Evolutionary conservation across 371 early-diverging fungal genomes (phyloP).

Genomic region (Mortierella sp.): DNA sequence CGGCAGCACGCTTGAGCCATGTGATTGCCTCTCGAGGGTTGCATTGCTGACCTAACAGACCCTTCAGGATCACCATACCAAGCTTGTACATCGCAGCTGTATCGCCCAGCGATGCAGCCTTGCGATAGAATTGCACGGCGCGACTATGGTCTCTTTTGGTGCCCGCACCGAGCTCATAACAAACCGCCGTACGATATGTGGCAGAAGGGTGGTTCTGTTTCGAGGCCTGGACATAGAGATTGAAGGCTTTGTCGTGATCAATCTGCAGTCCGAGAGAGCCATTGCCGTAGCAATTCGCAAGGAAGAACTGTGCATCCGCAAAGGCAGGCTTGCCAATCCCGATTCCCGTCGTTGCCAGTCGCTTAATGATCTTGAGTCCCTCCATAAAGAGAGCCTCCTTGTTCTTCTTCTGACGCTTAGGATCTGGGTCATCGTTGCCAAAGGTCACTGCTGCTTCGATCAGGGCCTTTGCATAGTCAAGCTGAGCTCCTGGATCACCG

Average conservation of each 20-base stretch:
- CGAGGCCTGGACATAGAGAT: constrained; percentile 90
- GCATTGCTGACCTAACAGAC: constrained; percentile 71
- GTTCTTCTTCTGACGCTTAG: constrained; percentile 73
- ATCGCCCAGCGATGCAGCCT: constrained; percentile 93
- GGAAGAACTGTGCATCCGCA: constrained; percentile 91
- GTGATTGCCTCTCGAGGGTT: constrained; percentile 91
- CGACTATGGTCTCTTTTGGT: constrained; percentile 86
- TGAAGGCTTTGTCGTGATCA: constrained; percentile 92
- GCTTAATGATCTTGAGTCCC: constrained; percentile 85
- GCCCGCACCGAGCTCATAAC: constrained; percentile 96
- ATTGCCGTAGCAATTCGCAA: constrained; percentile 88
- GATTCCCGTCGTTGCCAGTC: constrained; percentile 70
- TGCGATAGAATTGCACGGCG: constrained; percentile 92
- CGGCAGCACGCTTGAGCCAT: constrained; percentile 95
- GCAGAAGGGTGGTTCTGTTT: constrained; percentile 94
- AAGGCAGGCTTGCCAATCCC: constrained; percentile 74
- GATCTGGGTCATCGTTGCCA: constrained; percentile 70
- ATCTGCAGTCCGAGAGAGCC: constrained; percentile 77
- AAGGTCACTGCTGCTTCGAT: constrained; percentile 64
- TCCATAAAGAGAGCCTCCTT: constrained; percentile 76
- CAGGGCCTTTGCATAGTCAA: constrained; percentile 85
- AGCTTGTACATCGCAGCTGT: constrained; percentile 96
- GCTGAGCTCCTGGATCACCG: constrained; percentile 79
- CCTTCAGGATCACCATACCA: constrained; percentile 88
- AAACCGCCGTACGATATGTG: constrained; percentile 94